Evolutionary conservation across 495 filamentous ascomycete genomes (phyloP), one percentile per base, ranked within the genome.

Genomic region (Penicillium ochrochloron): DNA sequence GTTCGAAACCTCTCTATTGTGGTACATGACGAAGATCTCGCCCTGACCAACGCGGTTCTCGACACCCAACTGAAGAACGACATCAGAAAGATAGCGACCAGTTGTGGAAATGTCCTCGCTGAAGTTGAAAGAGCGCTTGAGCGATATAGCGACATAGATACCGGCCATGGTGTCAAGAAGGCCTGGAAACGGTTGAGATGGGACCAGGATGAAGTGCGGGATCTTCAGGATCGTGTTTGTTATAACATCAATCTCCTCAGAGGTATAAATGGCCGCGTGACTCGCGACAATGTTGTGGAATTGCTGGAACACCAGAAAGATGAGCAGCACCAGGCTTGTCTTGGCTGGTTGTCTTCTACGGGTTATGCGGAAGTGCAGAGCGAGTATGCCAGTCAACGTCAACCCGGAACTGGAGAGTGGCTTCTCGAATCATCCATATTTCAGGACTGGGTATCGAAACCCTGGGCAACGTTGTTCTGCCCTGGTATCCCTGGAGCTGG

Each of bases 401-500:
- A 52, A 15, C 48, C 12, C 2, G 48, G 48, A 5, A 52, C 48
- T 52, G 48, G 48, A 8, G 23, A 52, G 15, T 52, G 48, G 48
- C 5, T 52, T 31, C 48, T 52, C 14, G 48, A 52, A 29, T 29
- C 48, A 7, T 31, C 23, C 23, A 17, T n/a, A 4, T 52, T 52
- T 52, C 48, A 52, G 15, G 23, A 52, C 12, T 52, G 48, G 48
- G 15, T 31, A 8, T 14, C 48, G 11, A 52, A 52, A 14, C 12
- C 48, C 9, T 6, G 53, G 12, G 53, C n/a, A 19, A 56, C 33
- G 10, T 31, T 56, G 11, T 56, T 34, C 12, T 56, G 53, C 11
- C 53, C 53, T 3, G 53, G 53, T 11, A 37, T 56, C 35, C 53
- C 53, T n/a, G 53, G 53, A 34, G 53, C 53, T 7, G 53, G 53